Percentiles rank a stretch among this genome's conserved stretches.
Conservation (phyloP, 768 basidiomycete genomes). For the Nidularia sp. region DNA sequence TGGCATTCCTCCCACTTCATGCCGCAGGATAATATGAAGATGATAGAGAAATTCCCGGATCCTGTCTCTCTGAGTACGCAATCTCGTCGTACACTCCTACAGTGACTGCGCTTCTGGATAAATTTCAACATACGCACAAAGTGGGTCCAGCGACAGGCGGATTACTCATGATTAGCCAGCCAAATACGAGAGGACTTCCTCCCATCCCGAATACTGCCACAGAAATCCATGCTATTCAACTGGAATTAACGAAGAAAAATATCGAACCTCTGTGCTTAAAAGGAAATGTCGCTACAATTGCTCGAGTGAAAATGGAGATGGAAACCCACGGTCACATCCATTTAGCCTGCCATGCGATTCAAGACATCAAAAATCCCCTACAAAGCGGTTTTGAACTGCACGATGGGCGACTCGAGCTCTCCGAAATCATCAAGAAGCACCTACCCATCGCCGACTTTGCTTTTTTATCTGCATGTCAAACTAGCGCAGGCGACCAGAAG, state of each 20-base stretch:
- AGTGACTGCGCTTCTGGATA: constrained; percentile 3
- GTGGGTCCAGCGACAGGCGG: not conserved
- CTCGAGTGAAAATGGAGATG: constrained; percentile 8
- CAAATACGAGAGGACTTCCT: not conserved
- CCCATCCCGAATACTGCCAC: constrained; percentile 5
- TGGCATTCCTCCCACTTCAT: constrained; percentile 25
- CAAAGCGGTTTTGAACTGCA: constrained; percentile 16
- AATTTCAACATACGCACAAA: not conserved
- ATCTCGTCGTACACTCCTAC: constrained; percentile 14
- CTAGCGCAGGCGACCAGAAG: constrained; percentile 20
- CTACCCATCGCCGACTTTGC: constrained; percentile 19
- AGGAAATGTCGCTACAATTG: constrained; percentile 7
- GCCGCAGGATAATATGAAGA: constrained; percentile 21
- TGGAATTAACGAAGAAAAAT: not conserved
- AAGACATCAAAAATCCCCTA: constrained; percentile 18
- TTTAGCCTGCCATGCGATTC: constrained; percentile 26
- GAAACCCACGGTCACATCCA: constrained; percentile 16
- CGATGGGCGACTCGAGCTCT: constrained; percentile 10
- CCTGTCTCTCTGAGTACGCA: constrained; percentile 7
- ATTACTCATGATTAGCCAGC: constrained; percentile 2
- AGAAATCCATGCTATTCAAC: constrained; percentile 2
- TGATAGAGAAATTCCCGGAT: not conserved
- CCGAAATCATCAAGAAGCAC: constrained; percentile 3
- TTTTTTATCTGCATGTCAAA: constrained; percentile 37
- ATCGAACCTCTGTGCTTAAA: constrained; percentile 14